Percentiles rank a stretch among this genome's conserved stretches.
Conservation (phyloP, 805 yeast species). For the Lipomyces anomalus region DNA sequence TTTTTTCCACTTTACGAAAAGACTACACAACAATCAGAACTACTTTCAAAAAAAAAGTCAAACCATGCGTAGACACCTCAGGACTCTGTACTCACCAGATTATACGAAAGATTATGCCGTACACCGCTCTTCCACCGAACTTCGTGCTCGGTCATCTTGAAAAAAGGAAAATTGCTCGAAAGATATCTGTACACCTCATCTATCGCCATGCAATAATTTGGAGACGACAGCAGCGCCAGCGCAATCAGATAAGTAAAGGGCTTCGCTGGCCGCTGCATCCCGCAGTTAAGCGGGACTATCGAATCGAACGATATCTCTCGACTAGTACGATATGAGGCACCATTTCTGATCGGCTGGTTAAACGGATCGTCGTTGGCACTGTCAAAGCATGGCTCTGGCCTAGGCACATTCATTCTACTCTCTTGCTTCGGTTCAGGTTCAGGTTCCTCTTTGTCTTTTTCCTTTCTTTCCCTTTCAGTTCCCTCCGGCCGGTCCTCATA, state of each 20-base stretch:
- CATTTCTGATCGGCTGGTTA: slow-evolving; percentile 7
- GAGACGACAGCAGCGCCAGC: slow-evolving; percentile 5
- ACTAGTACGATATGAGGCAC: slow-evolving; percentile 10
- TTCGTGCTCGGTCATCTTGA: slow-evolving; percentile 1
- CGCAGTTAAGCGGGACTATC: slow-evolving; percentile 4
- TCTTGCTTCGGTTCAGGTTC: too few species aligned
- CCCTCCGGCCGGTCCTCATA: too few species aligned
- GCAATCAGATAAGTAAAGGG: slow-evolving; percentile 12
- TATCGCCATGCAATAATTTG: slow-evolving; percentile 2
- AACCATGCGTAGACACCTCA: too few species aligned
- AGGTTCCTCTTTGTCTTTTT: too few species aligned
- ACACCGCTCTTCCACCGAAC: slow-evolving; percentile 11
- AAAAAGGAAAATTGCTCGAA: slow-evolving; percentile 1
- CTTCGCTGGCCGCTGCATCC: slow-evolving; percentile 5
- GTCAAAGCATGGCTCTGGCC: background rate
- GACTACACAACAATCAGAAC: too few species aligned
- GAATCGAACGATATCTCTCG: slow-evolving; percentile 7
- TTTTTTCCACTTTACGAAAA: slow-evolving; percentile 3
- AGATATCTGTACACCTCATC: slow-evolving; percentile 6
- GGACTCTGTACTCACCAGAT: background rate
- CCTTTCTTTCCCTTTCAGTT: too few species aligned
- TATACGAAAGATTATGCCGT: slow-evolving; percentile 6
- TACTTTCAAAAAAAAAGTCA: too few species aligned
- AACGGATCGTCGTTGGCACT: background rate
- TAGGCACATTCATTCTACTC: too few species aligned